Evolutionary conservation across 805 yeast species (phyloP).

Genomic region (Kazachstania martiniae): DNA sequence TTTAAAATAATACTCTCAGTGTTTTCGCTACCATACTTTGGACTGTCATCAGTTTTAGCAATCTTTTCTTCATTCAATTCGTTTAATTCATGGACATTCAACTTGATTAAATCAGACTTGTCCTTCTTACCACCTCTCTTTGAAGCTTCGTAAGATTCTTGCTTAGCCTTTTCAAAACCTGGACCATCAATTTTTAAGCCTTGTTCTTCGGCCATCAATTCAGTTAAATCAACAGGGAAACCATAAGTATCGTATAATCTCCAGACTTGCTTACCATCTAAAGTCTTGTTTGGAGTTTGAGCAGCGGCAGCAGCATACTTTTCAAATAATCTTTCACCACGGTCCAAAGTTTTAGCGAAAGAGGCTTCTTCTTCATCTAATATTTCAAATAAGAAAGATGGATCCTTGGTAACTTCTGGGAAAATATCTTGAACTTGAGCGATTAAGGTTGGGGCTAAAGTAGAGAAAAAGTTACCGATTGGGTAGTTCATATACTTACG

Average conservation of each 20-base stretch:
- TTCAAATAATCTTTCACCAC: slow-evolving; percentile 95
- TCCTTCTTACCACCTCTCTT: slow-evolving; percentile 68
- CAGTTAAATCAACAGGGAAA: slow-evolving; percentile 95
- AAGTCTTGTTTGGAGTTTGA: slow-evolving; percentile 58
- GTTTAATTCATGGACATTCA: slow-evolving; percentile 86
- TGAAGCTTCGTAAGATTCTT: slow-evolving; percentile 87
- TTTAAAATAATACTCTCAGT: slow-evolving; percentile 60
- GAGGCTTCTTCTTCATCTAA: slow-evolving; percentile 93
- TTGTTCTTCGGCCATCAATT: slow-evolving; percentile 97
- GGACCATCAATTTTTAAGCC: slow-evolving; percentile 85
- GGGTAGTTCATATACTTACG: slow-evolving; percentile 95
- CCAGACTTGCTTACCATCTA: slow-evolving; percentile 96
- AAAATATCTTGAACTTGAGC: slow-evolving; percentile 78
- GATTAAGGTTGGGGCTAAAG: slow-evolving; percentile 84
- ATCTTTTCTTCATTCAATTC: slow-evolving; percentile 47
- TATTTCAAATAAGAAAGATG: slow-evolving; percentile 73
- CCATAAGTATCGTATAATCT: slow-evolving; percentile 97
- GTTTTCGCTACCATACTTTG: slow-evolving; percentile 65
- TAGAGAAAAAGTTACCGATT: slow-evolving; percentile 87
- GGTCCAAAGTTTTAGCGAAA: slow-evolving; percentile 88
- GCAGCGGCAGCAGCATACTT: slow-evolving; percentile 80
- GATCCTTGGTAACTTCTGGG: slow-evolving; percentile 78
- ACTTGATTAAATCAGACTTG: slow-evolving; percentile 54
- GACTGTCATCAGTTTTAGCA: slow-evolving; percentile 74
- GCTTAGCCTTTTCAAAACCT: slow-evolving; percentile 85